Conservation (phyloP, 2,329 filamentous ascomycete genomes). For the Ilyonectria robusta region DNA sequence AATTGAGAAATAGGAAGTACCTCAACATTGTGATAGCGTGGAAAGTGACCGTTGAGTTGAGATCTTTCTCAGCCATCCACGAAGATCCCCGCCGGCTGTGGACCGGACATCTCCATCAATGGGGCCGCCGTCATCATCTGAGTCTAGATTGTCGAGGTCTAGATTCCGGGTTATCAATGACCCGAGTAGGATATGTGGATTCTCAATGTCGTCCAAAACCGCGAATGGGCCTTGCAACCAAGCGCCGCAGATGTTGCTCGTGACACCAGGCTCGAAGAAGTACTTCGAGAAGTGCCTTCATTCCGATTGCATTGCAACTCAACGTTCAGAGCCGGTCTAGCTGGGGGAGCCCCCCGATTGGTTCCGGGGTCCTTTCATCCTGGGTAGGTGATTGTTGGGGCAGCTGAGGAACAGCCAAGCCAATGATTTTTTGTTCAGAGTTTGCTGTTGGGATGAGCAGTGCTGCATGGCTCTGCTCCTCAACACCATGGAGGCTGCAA, state of each 20-base stretch:
- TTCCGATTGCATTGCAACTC: constrained; percentile 35
- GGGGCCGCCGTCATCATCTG: constrained; percentile 38
- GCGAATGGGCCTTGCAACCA: constrained; percentile 41
- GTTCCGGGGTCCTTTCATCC: no score
- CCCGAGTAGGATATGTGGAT: constrained; percentile 25
- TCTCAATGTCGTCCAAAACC: constrained; percentile 25
- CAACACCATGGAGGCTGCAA: constrained; percentile 44
- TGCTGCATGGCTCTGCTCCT: constrained; percentile 44
- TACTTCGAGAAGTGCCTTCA: constrained; percentile 36
- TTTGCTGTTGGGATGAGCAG: constrained; percentile 48
- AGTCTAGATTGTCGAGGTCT: constrained; percentile 44
- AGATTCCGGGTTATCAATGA: constrained; percentile 35
- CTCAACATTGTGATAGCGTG: no score
- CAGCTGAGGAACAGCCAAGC: constrained; percentile 18
- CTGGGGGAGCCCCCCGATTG: background rate
- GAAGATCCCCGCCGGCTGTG: constrained; percentile 14
- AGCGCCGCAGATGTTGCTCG: constrained; percentile 37
- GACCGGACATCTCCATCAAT: constrained; percentile 29
- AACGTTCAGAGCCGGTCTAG: constrained; percentile 40
- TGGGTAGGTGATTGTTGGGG: background rate
- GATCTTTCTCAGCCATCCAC: constrained; percentile 25
- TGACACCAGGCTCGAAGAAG: constrained; percentile 39
- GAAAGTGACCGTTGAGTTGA: constrained; percentile 25
- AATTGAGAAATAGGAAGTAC: no score
- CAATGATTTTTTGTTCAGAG: constrained; percentile 39